Conservation (phyloP, 176 grass and related monocot genomes). For the Oryza rufipogon region DNA sequence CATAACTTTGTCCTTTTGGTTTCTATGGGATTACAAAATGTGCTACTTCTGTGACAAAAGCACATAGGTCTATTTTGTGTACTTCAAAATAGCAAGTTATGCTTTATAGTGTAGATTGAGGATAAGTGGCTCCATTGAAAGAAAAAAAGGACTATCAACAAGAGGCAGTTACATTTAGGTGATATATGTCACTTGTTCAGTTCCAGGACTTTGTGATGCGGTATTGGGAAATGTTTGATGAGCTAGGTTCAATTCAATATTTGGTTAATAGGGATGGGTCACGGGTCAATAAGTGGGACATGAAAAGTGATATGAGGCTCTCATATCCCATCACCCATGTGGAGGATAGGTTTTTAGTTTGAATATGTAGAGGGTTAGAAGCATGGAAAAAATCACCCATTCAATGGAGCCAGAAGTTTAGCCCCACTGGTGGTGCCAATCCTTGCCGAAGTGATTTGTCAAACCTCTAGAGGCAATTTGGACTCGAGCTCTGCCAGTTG, state of each 20-base stretch:
- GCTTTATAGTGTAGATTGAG: not conserved
- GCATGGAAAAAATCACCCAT: not conserved
- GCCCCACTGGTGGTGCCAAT: not conserved
- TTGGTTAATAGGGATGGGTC: not conserved
- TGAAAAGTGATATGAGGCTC: not conserved
- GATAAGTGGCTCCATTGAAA: not conserved
- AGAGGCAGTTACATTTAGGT: not conserved
- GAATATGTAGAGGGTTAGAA: not conserved
- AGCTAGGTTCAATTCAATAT: not conserved
- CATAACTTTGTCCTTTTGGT: not conserved
- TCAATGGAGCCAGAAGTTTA: not conserved
- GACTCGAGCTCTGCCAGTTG: not conserved
- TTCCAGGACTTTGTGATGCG: not conserved
- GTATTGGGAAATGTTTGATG: not conserved
- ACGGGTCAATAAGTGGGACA: not conserved
- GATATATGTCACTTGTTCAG: not conserved
- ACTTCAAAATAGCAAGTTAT: conserved; percentile 24
- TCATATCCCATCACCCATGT: not conserved
- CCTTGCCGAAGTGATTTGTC: not conserved
- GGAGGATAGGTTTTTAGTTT: not conserved
- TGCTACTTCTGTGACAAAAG: conserved; percentile 9
- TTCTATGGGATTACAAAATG: not conserved
- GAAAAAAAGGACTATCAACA: not conserved
- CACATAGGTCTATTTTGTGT: conserved; percentile 5
- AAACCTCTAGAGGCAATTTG: not conserved